Conservation (phyloP, 768 basidiomycete genomes). For the Tulasnella sp. region DNA sequence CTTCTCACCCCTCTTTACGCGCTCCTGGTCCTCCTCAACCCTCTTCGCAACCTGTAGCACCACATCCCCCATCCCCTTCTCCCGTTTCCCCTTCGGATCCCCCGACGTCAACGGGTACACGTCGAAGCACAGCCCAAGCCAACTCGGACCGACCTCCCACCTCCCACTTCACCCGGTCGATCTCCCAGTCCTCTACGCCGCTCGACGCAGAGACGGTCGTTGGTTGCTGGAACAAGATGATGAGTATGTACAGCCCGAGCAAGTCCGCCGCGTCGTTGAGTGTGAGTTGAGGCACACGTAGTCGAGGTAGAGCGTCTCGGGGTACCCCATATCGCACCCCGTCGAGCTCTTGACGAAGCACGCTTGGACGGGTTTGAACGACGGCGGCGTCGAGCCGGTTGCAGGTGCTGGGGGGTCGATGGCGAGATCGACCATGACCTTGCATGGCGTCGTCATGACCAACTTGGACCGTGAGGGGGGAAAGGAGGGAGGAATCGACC, state of each 20-base stretch:
- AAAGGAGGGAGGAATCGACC: background rate
- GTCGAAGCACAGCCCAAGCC: slow-evolving; percentile 48
- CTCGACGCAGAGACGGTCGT: slow-evolving; percentile 32
- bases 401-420: slow-evolving; percentile 38
- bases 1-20: slow-evolving; percentile 20
- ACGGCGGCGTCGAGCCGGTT: background rate
- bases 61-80: slow-evolving; percentile 46
- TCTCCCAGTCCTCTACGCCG: slow-evolving; percentile 37
- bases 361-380: no score
- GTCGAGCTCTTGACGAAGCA: no score
- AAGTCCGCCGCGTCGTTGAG: slow-evolving; percentile 60
- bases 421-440: slow-evolving; percentile 38
- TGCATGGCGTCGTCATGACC: slow-evolving; percentile 19
- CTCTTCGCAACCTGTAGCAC: slow-evolving; percentile 65
- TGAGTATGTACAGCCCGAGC: slow-evolving; percentile 63
- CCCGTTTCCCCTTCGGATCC: slow-evolving; percentile 35
- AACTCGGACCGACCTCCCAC: slow-evolving; percentile 54
- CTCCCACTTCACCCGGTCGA: slow-evolving; percentile 56
- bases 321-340: slow-evolving; percentile 44
- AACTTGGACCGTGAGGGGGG: slow-evolving; percentile 12
- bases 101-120: background rate
- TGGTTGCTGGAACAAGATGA: slow-evolving; percentile 69
- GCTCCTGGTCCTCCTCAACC: slow-evolving; percentile 26
- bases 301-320: slow-evolving; percentile 76
- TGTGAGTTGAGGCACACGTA: slow-evolving; percentile 51